These are phyloP conservation scores for Liriodendron chinense DNA, from an alignment of 164 flowering plant genomes.

Conservation along the genomic window DNA sequence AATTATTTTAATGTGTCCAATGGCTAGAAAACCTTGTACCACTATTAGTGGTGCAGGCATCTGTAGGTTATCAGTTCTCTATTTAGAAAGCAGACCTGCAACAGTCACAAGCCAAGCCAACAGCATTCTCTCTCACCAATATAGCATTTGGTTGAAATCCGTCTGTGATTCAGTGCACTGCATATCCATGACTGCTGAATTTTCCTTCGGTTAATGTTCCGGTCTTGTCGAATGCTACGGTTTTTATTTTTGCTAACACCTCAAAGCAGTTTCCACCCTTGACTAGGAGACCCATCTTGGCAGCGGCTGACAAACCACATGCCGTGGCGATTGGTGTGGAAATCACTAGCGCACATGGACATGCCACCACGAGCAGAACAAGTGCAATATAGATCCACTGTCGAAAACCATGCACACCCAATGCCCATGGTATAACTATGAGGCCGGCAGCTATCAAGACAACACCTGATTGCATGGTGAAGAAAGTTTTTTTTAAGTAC, in stretches of 20 bases:
- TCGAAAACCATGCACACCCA: not conserved
- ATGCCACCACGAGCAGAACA: slow-evolving; percentile 3
- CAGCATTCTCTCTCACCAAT: not conserved
- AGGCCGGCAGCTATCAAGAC: not conserved
- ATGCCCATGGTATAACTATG: not conserved
- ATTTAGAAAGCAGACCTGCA: not conserved
- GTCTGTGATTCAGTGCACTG: not conserved
- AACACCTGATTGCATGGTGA: not conserved
- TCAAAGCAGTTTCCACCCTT: slow-evolving; percentile 6
- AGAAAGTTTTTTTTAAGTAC: not conserved
- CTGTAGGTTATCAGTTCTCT: not conserved
- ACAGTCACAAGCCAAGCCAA: not conserved
- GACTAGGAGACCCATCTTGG: slow-evolving; percentile 1
- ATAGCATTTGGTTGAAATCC: not conserved
- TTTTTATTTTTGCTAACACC: not conserved
- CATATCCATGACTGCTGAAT: not conserved
- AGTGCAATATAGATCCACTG: slow-evolving; percentile 1
- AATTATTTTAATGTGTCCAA: too few species aligned
- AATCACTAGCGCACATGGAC: slow-evolving; percentile 6
- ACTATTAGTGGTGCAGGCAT: too few species aligned
- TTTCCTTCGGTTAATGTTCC: slow-evolving; percentile 6
- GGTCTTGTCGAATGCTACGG: slow-evolving; percentile 10
- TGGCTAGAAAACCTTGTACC: too few species aligned
- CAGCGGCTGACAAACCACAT: not conserved
- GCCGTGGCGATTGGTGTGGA: slow-evolving; percentile 5